Base-by-base conservation (phyloP, 2,329 filamentous ascomycete species). In the Thermothelomyces thermophilus region DNA sequence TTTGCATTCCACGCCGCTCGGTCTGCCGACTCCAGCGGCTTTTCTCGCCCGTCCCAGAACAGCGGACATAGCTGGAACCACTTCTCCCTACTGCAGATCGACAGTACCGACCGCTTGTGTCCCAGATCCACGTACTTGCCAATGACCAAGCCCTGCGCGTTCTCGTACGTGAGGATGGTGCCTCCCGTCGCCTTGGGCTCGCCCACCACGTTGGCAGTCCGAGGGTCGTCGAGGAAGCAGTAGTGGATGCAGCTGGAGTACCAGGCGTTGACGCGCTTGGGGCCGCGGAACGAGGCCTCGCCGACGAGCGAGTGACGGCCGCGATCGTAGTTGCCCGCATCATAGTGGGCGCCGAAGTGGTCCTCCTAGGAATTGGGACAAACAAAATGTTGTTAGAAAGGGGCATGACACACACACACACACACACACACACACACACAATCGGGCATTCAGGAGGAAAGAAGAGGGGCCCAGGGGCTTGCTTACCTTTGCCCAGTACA, bases 131-230 rank as follows among this genome's bases (percentile, higher is more conserved):
- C 77, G 52, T 86, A 79, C 65, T 85, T 84, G 56, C 84, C 82
- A 35, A 89, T 72, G 8, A 79, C 77, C 59, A 88, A 82, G 2
- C 86, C 85, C 58, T 87, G 82, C 39, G 83, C 77, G 47, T 86
- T 77, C 59, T 90, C 85, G 63, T 89, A 89, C 47, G 80, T 79
- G 48, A 89, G 70, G 9, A 89, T 82, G 0, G 79, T 84, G 13
- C 72, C 74, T 58, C 84, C 85, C 3, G 80, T 84, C 46, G 78
- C 80, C 62, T 84, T 84, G 26, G 86, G 86, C 69, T 90, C 86
- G 53, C 83, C 83, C 8, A 82, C 75, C 8, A 80, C 73, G 54
- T 70, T 69, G 61, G 64, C 70, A 1, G 79, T 82, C 39, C 79
- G 74, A 48, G 76, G 72, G 55, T 82, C 78, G 57, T 82, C 79